phyloP scores from a whole-genome alignment of 805 yeast species.

The Vanderwaltozyma polyspora region DNA sequence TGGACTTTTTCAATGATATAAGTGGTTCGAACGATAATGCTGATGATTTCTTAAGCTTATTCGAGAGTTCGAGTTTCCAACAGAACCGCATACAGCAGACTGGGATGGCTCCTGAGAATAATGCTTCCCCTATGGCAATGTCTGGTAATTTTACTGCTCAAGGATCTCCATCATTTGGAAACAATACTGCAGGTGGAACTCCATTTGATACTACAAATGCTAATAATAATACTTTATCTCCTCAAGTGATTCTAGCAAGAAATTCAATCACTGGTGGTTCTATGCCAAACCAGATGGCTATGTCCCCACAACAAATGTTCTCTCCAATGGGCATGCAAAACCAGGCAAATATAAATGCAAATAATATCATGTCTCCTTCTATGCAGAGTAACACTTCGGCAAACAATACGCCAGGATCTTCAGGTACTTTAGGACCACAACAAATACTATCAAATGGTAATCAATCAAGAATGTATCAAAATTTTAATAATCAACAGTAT shows the following conservation, averaged over 20 bases:
- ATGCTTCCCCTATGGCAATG: background rate
- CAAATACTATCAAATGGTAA: constrained; percentile 13
- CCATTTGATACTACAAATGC: background rate
- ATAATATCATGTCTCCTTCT: constrained; percentile 3
- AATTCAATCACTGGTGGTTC: constrained; percentile 9
- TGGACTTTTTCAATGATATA: constrained; percentile 8
- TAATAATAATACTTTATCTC: constrained; percentile 12
- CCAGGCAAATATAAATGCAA: background rate
- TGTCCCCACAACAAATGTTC: constrained; percentile 19
- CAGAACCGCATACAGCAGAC: background rate
- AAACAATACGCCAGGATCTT: constrained; percentile 6
- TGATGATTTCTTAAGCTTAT: constrained; percentile 6
- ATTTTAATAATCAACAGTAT: background rate
- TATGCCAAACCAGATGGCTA: constrained; percentile 14
- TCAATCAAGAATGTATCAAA: constrained; percentile 2
- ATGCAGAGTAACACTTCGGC: constrained; percentile 4
- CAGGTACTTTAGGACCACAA: constrained; percentile 16
- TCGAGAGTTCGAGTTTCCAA: constrained; percentile 4
- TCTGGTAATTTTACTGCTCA: background rate
- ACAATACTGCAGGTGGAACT: background rate
- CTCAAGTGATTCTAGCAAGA: constrained; percentile 25
- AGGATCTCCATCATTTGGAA: constrained; percentile 1
- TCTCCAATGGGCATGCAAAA: constrained; percentile 8
- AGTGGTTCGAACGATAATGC: constrained; percentile 1
- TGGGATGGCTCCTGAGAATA: background rate